A percentile compares a stretch with the other conserved stretches of the same genome.
These are phyloP conservation scores for Macadamia integrifolia DNA, from an alignment of 164 flowering plant species.

Conservation along the genomic window DNA sequence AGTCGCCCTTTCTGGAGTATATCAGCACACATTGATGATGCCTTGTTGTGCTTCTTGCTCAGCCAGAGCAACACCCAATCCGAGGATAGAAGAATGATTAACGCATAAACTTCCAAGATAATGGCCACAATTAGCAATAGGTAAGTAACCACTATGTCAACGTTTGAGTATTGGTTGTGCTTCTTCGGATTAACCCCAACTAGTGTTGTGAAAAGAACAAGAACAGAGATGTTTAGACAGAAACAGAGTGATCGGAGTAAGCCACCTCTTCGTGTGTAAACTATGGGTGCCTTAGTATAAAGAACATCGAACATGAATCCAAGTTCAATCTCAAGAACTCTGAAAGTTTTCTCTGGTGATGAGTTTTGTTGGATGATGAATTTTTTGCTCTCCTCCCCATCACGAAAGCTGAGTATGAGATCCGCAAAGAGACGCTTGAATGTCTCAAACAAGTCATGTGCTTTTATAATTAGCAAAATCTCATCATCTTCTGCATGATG, in stretches of 20 bases:
- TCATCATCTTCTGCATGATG: too few species aligned
- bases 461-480: background rate
- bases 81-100: background rate
- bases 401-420: slow-evolving; percentile 14
- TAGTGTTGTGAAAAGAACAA: background rate
- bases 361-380: slow-evolving; percentile 7
- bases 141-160: background rate
- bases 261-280: background rate
- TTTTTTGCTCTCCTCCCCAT: background rate
- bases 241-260: background rate
- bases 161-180: background rate
- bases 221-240: background rate
- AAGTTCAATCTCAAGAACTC: slow-evolving; percentile 19
- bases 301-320: slow-evolving; percentile 12
- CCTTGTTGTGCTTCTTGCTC: background rate
- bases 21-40: too few species aligned
- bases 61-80: slow-evolving; percentile 2
- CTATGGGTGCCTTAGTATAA: slow-evolving; percentile 13
- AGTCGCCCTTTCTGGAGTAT: too few species aligned
- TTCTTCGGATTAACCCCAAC: background rate
- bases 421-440: slow-evolving; percentile 19
- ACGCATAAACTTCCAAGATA: background rate
- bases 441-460: slow-evolving; percentile 7
- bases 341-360: slow-evolving; percentile 6
- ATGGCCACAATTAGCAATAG: slow-evolving; percentile 7